A percentile compares a stretch with the other conserved stretches of the same genome.
These are phyloP conservation scores for Melianthus villosus DNA, from an alignment of 441 rosid species.

Conservation along the genomic window DNA sequence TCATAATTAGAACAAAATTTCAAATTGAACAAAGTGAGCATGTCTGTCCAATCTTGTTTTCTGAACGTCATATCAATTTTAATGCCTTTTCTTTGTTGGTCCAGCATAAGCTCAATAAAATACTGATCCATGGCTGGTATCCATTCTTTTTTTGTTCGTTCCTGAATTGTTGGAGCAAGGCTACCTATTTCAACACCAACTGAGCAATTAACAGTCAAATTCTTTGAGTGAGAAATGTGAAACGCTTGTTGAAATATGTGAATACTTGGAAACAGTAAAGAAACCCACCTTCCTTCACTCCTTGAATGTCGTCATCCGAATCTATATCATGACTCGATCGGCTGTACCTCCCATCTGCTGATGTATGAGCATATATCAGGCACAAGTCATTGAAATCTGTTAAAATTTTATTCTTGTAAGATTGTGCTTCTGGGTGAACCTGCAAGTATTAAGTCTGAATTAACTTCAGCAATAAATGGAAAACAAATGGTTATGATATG, in stretches of 20 bases:
- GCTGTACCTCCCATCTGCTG: conserved; percentile 89
- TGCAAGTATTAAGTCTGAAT: conserved; percentile 19
- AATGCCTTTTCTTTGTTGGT: conserved; percentile 57
- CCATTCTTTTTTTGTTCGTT: conserved; percentile 59
- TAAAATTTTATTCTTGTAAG: conserved; percentile 56
- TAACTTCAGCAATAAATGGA: too few species aligned
- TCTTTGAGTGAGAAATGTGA: too few species aligned
- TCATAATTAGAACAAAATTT: conserved; percentile 49
- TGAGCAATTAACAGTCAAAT: too few species aligned
- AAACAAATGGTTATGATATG: neutral
- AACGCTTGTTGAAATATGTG: too few species aligned
- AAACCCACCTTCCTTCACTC: conserved; percentile 33
- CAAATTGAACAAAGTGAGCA: conserved; percentile 53
- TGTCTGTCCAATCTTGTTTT: conserved; percentile 70
- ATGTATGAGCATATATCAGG: conserved; percentile 54
- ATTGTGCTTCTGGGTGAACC: conserved; percentile 62
- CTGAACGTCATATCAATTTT: conserved; percentile 33
- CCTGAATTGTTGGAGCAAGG: conserved; percentile 18
- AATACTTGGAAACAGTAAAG: conserved; percentile 7
- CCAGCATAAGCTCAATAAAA: conserved; percentile 65
- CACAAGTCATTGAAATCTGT: conserved; percentile 58
- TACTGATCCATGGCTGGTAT: conserved; percentile 53
- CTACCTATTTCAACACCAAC: conserved; percentile 34
- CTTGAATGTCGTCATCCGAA: conserved; percentile 49
- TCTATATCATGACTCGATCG: conserved; percentile 75